These are phyloP conservation scores for Rauvolfia tetraphylla DNA, from an alignment of 257 asterid species.

Conservation along the genomic window DNA sequence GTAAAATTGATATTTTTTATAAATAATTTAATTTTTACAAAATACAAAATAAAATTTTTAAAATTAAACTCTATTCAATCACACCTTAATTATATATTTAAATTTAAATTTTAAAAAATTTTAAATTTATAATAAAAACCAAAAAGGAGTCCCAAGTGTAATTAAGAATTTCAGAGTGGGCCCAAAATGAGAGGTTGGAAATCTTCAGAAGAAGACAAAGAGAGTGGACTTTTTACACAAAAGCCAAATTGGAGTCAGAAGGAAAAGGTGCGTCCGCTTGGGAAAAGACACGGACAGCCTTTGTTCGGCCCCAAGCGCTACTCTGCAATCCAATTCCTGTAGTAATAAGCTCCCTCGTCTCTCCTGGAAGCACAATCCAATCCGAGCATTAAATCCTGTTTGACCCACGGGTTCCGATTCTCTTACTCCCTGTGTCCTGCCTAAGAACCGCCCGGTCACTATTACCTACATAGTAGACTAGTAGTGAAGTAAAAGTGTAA, in stretches of 20 bases:
- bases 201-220: slow-evolving; percentile 6
- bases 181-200: neutral
- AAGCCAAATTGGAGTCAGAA: slow-evolving; percentile 21
- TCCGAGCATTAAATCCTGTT: neutral
- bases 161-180: neutral
- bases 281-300: slow-evolving; percentile 15
- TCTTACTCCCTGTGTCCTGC: too few relatives aligned
- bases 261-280: neutral
- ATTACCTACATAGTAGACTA: too few relatives aligned
- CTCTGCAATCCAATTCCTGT: neutral
- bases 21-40: too few relatives aligned
- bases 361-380: neutral
- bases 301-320: neutral
- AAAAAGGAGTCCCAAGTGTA: neutral
- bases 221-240: slow-evolving; percentile 21
- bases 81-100: too few relatives aligned
- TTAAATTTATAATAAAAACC: too few relatives aligned
- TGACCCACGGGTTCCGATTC: neutral
- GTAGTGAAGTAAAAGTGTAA: too few relatives aligned
- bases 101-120: too few relatives aligned
- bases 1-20: too few relatives aligned
- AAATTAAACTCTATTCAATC: too few relatives aligned
- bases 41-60: too few relatives aligned
- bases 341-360: neutral
- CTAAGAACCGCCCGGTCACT: too few relatives aligned